phyloP scores from a whole-genome alignment of 805 yeast species.

The Candida piceae region DNA sequence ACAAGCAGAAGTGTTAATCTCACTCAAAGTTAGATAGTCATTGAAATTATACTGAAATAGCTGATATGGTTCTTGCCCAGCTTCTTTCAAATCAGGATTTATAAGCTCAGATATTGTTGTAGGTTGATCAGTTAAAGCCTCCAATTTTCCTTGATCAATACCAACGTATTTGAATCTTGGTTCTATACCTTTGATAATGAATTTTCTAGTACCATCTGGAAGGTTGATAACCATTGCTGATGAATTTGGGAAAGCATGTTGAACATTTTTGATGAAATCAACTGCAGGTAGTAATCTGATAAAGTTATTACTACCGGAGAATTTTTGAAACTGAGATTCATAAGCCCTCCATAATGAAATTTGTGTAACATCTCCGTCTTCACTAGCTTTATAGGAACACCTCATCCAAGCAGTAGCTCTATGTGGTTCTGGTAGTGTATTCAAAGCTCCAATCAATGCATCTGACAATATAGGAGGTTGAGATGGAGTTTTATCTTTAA shows the following conservation, averaged over 20 bases:
- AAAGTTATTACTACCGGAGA: conserved; percentile 37
- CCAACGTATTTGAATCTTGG: conserved; percentile 65
- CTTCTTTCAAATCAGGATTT: conserved; percentile 14
- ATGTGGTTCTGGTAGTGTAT: conserved; percentile 72
- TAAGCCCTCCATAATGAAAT: conserved; percentile 94
- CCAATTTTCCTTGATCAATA: conserved; percentile 39
- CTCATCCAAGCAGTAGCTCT: conserved; percentile 95
- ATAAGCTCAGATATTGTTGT: conserved; percentile 3
- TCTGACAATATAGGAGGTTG: conserved; percentile 51
- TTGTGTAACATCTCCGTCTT: conserved; percentile 85
- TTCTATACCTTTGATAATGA: conserved; percentile 90
- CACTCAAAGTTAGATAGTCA: conserved; percentile 32
- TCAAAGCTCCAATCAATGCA: conserved; percentile 50
- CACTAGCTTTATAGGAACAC: conserved; percentile 76
- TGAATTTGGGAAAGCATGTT: conserved; percentile 80
- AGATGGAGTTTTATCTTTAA: conserved; percentile 57
- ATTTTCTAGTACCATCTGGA: conserved; percentile 63
- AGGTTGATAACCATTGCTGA: conserved; percentile 87
- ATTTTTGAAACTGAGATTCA: conserved; percentile 75
- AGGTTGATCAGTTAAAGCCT: conserved; percentile 29
- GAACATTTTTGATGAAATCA: conserved; percentile 92
- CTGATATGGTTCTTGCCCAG: conserved; percentile 27
- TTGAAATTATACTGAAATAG: conserved; percentile 29
- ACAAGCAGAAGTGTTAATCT: conserved; percentile 36
- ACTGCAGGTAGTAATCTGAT: conserved; percentile 83